A percentile compares a stretch with the other conserved stretches of the same genome.
These are phyloP conservation scores for Solanum bulbocastanum DNA, from an alignment of 257 asterid genomes.

Conservation along the genomic window DNA sequence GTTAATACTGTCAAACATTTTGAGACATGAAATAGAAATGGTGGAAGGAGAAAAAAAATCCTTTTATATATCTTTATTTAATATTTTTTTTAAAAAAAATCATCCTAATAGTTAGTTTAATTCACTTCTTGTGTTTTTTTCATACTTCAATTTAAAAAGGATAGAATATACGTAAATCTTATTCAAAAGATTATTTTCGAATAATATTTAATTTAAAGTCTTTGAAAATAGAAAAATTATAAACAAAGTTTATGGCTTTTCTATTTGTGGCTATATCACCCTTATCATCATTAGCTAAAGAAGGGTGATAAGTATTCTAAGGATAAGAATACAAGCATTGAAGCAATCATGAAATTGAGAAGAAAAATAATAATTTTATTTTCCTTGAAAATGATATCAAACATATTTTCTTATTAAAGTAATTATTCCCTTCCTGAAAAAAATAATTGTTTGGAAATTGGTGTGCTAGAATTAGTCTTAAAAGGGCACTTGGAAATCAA, in stretches of 20 bases:
- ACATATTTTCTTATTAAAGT: not conserved
- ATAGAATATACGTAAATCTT: not conserved
- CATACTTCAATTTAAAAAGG: rapidly evolving
- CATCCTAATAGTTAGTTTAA: no score
- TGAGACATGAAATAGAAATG: not conserved
- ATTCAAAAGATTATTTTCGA: not conserved
- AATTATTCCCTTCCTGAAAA: not conserved
- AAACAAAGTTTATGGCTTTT: not conserved
- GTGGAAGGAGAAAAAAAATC: not conserved
- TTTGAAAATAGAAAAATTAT: not conserved
- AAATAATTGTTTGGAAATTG: not conserved
- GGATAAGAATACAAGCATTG: not conserved
- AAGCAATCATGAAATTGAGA: not conserved
- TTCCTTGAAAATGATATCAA: not conserved
- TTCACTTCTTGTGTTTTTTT: no score
- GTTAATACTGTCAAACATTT: not conserved
- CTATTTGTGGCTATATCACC: not conserved
- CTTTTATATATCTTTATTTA: not conserved
- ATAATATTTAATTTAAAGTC: not conserved
- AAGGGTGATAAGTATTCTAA: not conserved
- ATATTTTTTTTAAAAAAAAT: no score
- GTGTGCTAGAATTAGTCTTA: not conserved
- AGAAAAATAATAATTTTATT: not conserved
- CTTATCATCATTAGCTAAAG: not conserved
- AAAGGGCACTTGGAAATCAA: not conserved